These are phyloP conservation scores for Henckelia pumila DNA, from an alignment of 257 asterid species.

Conservation along the genomic window DNA sequence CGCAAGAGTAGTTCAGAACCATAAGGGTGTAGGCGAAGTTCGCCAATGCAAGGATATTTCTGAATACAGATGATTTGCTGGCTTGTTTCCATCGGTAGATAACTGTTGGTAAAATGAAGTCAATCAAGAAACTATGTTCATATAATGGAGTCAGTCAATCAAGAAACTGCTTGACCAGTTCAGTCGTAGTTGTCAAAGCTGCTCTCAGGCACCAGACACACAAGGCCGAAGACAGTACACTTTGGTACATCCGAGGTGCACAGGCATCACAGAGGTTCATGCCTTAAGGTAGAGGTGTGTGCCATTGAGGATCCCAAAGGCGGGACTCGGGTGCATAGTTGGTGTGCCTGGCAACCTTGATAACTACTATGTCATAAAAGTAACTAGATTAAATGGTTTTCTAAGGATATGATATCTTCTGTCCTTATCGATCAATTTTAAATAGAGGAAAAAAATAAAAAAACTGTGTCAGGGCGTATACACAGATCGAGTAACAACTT, in stretches of 20 bases:
- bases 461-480: background rate
- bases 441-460: too few species aligned
- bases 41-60: slow-evolving; percentile 32
- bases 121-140: background rate
- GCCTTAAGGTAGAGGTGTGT: background rate
- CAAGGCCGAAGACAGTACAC: background rate
- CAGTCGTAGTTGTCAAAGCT: background rate
- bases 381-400: background rate
- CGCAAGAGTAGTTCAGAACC: slow-evolving; percentile 47
- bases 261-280: background rate
- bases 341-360: background rate
- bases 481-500: background rate
- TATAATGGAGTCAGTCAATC: slow-evolving; percentile 23
- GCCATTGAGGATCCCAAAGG: background rate
- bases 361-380: background rate
- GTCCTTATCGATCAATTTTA: background rate
- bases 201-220: background rate
- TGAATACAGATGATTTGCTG: slow-evolving; percentile 24
- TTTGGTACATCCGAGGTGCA: background rate
- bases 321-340: background rate
- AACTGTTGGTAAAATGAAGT: slow-evolving; percentile 47
- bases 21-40: slow-evolving; percentile 48
- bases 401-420: background rate
- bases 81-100: slow-evolving; percentile 63
- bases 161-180: slow-evolving; percentile 1